Conservation (phyloP, 129 eudicot species). For the Flaveria robusta region DNA sequence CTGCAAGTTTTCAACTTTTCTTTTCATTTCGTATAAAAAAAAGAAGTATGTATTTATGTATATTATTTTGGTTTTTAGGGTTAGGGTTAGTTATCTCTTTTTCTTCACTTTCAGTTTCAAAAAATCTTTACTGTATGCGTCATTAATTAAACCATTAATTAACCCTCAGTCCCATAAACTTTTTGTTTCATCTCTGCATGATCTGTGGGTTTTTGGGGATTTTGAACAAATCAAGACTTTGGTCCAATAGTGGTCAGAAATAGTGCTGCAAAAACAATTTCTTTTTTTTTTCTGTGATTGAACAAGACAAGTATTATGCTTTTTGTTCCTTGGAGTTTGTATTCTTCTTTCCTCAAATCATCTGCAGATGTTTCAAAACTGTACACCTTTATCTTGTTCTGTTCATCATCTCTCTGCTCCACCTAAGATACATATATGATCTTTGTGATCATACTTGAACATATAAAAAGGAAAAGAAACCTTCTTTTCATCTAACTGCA, state of each 20-base stretch:
- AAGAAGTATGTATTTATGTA: slow-evolving; percentile 7
- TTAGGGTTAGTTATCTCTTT: slow-evolving; percentile 38
- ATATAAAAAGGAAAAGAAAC: slow-evolving; percentile 27
- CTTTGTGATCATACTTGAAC: slow-evolving; percentile 14
- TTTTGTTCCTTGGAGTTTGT: slow-evolving; percentile 88
- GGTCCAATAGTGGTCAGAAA: slow-evolving; percentile 59
- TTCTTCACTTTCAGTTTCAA: slow-evolving; percentile 40
- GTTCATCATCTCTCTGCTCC: slow-evolving; percentile 29
- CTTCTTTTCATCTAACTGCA: slow-evolving; percentile 20
- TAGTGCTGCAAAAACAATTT: slow-evolving; percentile 40
- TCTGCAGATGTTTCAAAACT: slow-evolving; percentile 48
- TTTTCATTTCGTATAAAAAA: slow-evolving; percentile 31
- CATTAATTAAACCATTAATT: slow-evolving; percentile 30
- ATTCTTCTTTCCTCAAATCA: slow-evolving; percentile 37
- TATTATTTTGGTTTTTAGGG: slow-evolving; percentile 33
- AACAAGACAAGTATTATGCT: slow-evolving; percentile 77
- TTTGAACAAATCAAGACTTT: slow-evolving; percentile 52
- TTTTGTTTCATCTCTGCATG: slow-evolving; percentile 39
- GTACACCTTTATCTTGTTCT: slow-evolving; percentile 35
- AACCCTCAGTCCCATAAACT: slow-evolving; percentile 23
- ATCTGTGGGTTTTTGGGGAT: slow-evolving; percentile 57
- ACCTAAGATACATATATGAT: slow-evolving; percentile 16
- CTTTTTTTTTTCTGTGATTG: slow-evolving; percentile 64
- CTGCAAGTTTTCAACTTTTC: slow-evolving; percentile 50
- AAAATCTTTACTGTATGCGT: background rate